Conservation (phyloP, 2,329 filamentous ascomycete species). For the Colletotrichum tropicale region DNA sequence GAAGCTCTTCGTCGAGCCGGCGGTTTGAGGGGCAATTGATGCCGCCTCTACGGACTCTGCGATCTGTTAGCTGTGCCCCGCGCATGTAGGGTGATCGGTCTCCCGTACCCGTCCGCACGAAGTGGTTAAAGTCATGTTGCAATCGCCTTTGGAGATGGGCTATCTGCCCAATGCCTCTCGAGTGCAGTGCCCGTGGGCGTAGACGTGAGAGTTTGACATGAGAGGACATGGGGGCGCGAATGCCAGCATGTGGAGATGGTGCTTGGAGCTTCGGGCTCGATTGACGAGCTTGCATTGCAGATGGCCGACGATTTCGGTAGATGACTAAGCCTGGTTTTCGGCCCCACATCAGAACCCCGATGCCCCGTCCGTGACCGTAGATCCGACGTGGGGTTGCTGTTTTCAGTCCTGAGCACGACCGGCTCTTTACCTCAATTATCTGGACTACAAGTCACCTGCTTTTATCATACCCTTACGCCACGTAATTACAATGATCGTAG, state of each 20-base stretch:
- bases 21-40: not conserved
- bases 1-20: constrained; percentile 29
- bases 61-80: not conserved
- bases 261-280: not conserved
- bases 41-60: not conserved
- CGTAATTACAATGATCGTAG: accelerated
- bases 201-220: constrained; percentile 17
- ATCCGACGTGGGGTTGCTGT: not conserved
- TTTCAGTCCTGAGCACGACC: not conserved
- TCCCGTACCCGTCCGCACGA: constrained; percentile 9
- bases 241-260: not conserved
- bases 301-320: not conserved
- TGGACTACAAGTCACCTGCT: accelerated
- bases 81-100: not conserved
- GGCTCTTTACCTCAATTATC: accelerated
- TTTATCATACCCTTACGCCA: not conserved
- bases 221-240: constrained; percentile 17
- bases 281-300: not conserved
- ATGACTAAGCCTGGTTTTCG: not conserved
- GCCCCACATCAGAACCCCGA: not conserved
- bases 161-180: not conserved
- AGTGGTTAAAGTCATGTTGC: constrained; percentile 16
- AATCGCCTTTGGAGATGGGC: not conserved
- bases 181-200: not conserved
- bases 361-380: not conserved